phyloP scores from a whole-genome alignment of 805 yeast species.

The Pichia cephalocereana region DNA sequence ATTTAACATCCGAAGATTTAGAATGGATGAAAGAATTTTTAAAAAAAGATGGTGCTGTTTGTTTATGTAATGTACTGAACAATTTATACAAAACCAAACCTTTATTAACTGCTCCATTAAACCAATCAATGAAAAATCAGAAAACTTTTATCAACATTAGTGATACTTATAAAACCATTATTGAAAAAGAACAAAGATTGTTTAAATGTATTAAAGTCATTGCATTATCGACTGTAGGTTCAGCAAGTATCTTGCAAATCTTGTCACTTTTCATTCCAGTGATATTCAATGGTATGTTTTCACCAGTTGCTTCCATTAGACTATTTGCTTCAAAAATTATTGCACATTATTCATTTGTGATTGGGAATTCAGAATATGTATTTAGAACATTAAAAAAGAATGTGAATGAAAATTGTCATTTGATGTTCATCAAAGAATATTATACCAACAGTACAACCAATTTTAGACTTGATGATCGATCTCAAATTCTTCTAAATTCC shows the following conservation, averaged over 20 bases:
- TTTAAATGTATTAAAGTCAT: slow-evolving; percentile 77
- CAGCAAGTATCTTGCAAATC: slow-evolving; percentile 42
- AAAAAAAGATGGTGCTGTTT: slow-evolving; percentile 81
- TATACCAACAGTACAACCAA: slow-evolving; percentile 14
- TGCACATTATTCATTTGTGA: slow-evolving; percentile 41
- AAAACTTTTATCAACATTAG: slow-evolving; percentile 21
- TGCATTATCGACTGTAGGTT: slow-evolving; percentile 54
- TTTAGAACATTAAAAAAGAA: slow-evolving; percentile 20
- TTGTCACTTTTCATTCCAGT: slow-evolving; percentile 49
- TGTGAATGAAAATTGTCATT: slow-evolving; percentile 27
- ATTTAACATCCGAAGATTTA: slow-evolving; percentile 69
- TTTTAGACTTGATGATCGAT: slow-evolving; percentile 18
- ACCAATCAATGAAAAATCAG: not conserved
- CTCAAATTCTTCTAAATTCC: slow-evolving; percentile 19
- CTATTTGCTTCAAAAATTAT: slow-evolving; percentile 72
- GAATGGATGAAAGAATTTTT: slow-evolving; percentile 81
- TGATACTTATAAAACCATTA: slow-evolving; percentile 23
- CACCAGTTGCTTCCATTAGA: slow-evolving; percentile 73
- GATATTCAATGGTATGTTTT: slow-evolving; percentile 66
- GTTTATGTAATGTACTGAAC: slow-evolving; percentile 63
- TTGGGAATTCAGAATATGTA: slow-evolving; percentile 13
- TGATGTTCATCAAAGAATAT: slow-evolving; percentile 20
- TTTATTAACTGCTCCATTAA: slow-evolving; percentile 4
- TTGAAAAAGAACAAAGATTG: slow-evolving; percentile 67
- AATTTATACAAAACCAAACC: slow-evolving; percentile 27